Base-by-base conservation (phyloP, 2,329 filamentous ascomycete species). In the Hypoxylon sp. region DNA sequence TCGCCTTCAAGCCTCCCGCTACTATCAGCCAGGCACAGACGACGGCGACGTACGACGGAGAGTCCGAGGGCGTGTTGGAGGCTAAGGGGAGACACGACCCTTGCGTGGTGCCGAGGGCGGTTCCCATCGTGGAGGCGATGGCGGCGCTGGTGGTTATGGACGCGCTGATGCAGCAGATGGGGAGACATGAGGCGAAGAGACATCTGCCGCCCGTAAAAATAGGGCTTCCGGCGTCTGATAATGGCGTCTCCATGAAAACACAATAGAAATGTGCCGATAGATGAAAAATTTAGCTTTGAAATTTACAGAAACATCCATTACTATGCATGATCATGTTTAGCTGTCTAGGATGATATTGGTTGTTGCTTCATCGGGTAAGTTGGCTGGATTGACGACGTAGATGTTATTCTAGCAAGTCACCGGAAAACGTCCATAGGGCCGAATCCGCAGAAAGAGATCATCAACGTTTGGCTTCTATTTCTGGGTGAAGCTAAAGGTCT, bases 31-130 rank as follows among this genome's bases (percentile, higher is more conserved):
- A 95, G 80, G 91, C 92, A 44, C 95, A 98, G 82, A 85, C 85
- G 12, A 98, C 96, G 0, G 89, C 90, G 7, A 91, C 87, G 8
- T 98, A 96, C 79, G 90, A 91, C 64, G 91, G 90, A 46, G 81
- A 84, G 8, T 75, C 76, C 11, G 88, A 91, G 69, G 96, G 96
- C 52, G 81, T 92, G 2, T 83, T 98, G 32, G 92, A 93, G 67
- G 93, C 94, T 52, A 98, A 97, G 86, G 96, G 96, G 20, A 85
- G 96, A 63, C 95, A 98, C 78, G 95, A 98, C 76, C 94, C 96
- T 2, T 96, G 93, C 74, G 95, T 98, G 18, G 93, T 97, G 46
- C 93, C 93, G 3, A 85, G 94, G 28, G 94, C 93, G 2, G 89
- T 97, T 22, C 92, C 92, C 9, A 95, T 96, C 60, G 92, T 96